Percentiles rank a stretch among this genome's conserved stretches.
Conservation (phyloP, 371 early-diverging fungal species). For the Apophysomyces trapeziformis region DNA sequence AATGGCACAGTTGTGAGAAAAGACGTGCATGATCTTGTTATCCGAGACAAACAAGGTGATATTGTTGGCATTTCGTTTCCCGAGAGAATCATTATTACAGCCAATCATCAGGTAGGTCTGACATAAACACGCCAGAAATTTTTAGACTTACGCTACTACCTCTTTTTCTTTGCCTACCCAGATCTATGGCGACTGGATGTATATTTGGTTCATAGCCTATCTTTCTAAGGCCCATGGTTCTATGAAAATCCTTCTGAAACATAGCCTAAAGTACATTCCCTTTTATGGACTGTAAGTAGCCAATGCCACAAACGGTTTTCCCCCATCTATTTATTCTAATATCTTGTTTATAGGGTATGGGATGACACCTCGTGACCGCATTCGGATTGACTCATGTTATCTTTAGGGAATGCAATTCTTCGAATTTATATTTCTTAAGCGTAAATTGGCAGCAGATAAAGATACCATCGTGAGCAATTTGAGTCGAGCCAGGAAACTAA, state of each 20-base stretch:
- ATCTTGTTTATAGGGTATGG: conserved; percentile 12
- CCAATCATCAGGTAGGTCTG: conserved; percentile 76
- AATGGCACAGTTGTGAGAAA: conserved; percentile 11
- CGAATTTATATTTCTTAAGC: conserved; percentile 85
- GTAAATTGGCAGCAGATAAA: conserved; percentile 80
- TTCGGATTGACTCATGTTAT: no score
- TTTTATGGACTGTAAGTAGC: conserved; percentile 77
- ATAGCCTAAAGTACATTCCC: conserved; percentile 76
- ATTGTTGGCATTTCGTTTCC: conserved; percentile 51
- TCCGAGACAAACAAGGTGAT: conserved; percentile 33
- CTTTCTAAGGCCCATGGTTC: conserved; percentile 70
- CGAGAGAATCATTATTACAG: conserved; percentile 60
- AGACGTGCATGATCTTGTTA: conserved; percentile 29
- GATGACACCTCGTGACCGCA: no score
- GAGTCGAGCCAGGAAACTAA: conserved; percentile 31
- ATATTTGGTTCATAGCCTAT: conserved; percentile 79
- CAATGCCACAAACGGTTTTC: background rate
- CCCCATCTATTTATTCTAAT: conserved; percentile 1
- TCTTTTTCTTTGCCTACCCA: conserved; percentile 14
- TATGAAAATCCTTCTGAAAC: conserved; percentile 86
- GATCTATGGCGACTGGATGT: conserved; percentile 92
- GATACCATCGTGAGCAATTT: conserved; percentile 54
- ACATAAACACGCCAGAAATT: background rate
- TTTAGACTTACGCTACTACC: background rate
- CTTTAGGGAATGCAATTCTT: conserved; percentile 85